Percentiles rank a stretch among this genome's conserved stretches.
Evolutionary conservation across 2,329 filamentous ascomycete species (phyloP).

Genomic region (Aspergillus proliferans): DNA sequence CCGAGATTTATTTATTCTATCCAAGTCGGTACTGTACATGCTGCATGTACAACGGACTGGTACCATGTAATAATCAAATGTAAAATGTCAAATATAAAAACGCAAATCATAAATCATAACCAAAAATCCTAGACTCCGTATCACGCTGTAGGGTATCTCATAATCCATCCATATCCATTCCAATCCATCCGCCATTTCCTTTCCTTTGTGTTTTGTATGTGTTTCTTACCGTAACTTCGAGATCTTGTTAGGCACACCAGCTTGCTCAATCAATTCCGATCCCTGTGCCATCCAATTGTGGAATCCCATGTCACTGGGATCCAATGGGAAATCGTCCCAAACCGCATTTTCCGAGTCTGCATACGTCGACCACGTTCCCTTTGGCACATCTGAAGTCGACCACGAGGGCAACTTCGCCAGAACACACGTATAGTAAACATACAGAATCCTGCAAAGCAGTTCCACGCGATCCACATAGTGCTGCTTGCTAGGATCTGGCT

Average conservation of each 20-base stretch:
- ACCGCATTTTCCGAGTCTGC: conserved; percentile 35
- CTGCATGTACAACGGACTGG: not conserved
- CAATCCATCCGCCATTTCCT: conserved; percentile 6
- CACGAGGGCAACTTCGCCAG: conserved; percentile 38
- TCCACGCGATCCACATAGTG: conserved; percentile 37
- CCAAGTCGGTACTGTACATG: not conserved
- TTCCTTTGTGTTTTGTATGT: not conserved
- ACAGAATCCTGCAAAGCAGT: conserved; percentile 38
- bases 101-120: conserved; percentile 21
- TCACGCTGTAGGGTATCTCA: conserved; percentile 32
- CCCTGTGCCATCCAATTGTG: conserved; percentile 36
- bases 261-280: conserved; percentile 33
- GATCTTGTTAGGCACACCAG: conserved; percentile 29
- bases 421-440: conserved; percentile 43
- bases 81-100: conserved; percentile 5
- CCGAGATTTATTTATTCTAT: not conserved
- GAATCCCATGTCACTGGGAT: conserved; percentile 36
- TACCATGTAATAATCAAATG: not conserved
- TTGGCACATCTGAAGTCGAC: conserved; percentile 29
- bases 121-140: conserved; percentile 11
- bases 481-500: conserved; percentile 31
- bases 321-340: conserved; percentile 39
- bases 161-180: conserved; percentile 13
- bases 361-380: conserved; percentile 37
- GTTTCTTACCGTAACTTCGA: conserved; percentile 12